These are phyloP conservation scores for Phytophthora syringae DNA, from an alignment of 352 stramenopile species.

Conservation along the genomic window DNA sequence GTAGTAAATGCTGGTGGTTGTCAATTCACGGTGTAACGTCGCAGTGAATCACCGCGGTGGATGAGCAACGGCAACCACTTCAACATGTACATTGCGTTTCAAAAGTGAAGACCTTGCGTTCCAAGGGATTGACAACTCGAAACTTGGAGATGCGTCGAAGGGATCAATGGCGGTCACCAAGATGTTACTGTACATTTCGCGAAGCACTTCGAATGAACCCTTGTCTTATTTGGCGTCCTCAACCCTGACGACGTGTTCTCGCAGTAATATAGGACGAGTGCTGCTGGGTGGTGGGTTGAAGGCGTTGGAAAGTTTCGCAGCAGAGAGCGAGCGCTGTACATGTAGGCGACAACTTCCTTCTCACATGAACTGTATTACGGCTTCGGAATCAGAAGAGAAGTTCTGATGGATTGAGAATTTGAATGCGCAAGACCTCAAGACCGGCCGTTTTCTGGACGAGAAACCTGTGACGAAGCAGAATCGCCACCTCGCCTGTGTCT, in stretches of 20 bases:
- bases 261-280: conserved; percentile 11
- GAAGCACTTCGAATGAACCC: too few species aligned
- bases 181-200: too few species aligned
- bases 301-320: neutral
- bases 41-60: too few species aligned
- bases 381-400: too few species aligned
- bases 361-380: neutral
- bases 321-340: too few species aligned
- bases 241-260: neutral
- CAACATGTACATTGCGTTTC: neutral
- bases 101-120: conserved; percentile 12
- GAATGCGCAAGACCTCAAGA: neutral
- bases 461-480: conserved; percentile 38
- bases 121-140: neutral
- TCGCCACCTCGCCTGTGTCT: conserved; percentile 16
- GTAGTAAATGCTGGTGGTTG: too few species aligned
- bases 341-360: neutral
- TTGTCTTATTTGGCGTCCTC: neutral
- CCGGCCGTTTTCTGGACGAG: conserved; percentile 12
- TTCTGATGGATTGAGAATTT: neutral
- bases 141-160: neutral
- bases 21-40: too few species aligned
- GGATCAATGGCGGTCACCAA: neutral
- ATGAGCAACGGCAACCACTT: neutral
- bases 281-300: neutral